Percentiles rank a stretch among this genome's conserved stretches.
These are phyloP conservation scores for Blastocystis sp. DNA, from an alignment of 352 stramenopile species.

Conservation along the genomic window DNA sequence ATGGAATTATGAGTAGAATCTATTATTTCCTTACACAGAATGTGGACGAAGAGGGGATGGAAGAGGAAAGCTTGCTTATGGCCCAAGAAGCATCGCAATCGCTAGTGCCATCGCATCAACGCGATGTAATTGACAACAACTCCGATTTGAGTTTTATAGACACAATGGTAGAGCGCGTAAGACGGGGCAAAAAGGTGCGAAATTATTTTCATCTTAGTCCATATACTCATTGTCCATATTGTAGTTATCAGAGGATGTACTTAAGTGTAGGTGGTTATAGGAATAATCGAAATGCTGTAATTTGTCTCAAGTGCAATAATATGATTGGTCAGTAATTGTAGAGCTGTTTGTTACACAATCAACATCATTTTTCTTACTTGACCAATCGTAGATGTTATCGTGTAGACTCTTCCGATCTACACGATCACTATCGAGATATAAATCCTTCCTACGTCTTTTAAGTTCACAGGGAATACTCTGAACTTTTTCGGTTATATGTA, in stretches of 20 bases:
- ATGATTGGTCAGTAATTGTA: neutral
- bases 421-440: neutral
- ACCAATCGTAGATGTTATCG: neutral
- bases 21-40: neutral
- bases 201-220: neutral
- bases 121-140: neutral
- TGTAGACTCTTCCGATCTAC: neutral
- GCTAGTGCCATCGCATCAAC: neutral
- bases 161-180: neutral
- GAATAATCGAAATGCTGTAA: conserved; percentile 1
- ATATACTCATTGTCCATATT: neutral
- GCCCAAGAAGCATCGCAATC: neutral
- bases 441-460: neutral
- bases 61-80: neutral
- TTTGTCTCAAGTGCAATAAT: conserved; percentile 27
- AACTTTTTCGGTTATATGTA: neutral
- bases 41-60: neutral
- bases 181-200: neutral
- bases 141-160: neutral
- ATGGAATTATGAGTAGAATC: neutral
- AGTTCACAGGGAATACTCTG: neutral
- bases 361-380: neutral
- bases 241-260: neutral
- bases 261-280: neutral
- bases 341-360: neutral